Evolutionary conservation across 257 asterid species (phyloP).

Genomic region (Solanum acaule): DNA sequence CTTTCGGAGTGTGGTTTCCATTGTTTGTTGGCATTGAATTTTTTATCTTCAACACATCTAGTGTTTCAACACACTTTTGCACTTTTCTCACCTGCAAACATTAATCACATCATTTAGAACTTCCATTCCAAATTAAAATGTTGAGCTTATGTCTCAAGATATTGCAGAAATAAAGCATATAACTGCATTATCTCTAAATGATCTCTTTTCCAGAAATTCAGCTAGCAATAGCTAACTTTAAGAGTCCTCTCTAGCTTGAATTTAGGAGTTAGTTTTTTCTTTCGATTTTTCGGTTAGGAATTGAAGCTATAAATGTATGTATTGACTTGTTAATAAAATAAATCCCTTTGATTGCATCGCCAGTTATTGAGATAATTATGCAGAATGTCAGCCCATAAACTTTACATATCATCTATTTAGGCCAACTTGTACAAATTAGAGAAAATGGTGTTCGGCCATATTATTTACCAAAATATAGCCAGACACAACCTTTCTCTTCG

Average conservation of each 20-base stretch:
- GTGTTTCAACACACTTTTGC: conserved; percentile 35
- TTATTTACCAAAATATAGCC: neutral
- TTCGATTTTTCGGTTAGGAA: neutral
- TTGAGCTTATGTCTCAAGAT: neutral
- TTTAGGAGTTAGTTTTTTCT: neutral
- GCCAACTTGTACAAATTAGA: neutral
- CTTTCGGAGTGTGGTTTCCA: conserved; percentile 5
- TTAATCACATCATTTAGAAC: neutral
- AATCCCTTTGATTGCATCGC: neutral
- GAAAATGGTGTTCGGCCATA: neutral
- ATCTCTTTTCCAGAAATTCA: neutral
- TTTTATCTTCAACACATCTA: conserved; percentile 28
- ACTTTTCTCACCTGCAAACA: conserved; percentile 23
- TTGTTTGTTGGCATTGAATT: conserved; percentile 15
- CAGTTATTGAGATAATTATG: neutral
- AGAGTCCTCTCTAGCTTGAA: neutral
- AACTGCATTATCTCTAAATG: neutral
- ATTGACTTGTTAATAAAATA: neutral
- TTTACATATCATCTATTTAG: neutral
- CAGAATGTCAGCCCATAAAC: neutral
- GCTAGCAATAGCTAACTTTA: neutral
- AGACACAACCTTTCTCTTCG: neutral
- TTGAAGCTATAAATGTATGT: neutral
- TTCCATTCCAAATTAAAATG: neutral
- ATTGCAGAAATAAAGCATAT: neutral